Conservation (phyloP, 192 early-diverging fungal genomes). For the Entomortierella lignicola region DNA sequence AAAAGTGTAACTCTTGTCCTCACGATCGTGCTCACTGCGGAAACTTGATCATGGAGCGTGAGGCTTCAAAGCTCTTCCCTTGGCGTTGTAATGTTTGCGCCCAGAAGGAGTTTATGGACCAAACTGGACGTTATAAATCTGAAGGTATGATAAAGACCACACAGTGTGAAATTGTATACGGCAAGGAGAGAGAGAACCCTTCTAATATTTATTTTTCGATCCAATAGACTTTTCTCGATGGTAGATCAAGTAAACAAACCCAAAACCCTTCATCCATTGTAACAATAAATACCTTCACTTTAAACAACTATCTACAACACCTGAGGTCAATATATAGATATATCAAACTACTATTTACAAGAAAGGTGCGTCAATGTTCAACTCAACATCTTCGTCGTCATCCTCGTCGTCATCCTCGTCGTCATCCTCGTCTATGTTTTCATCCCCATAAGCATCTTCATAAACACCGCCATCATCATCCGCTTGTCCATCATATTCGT, state of each 20-base stretch:
- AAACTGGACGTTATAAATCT: slow-evolving; percentile 48
- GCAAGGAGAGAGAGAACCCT: no score
- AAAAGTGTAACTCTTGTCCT: slow-evolving; percentile 55
- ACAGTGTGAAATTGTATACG: no score
- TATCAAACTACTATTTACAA: slow-evolving; percentile 5
- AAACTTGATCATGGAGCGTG: slow-evolving; percentile 45
- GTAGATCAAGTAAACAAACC: slow-evolving; percentile 25
- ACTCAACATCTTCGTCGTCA: slow-evolving; percentile 31
- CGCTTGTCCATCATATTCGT: slow-evolving; percentile 3
- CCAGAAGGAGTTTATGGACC: slow-evolving; percentile 50
- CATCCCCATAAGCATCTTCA: slow-evolving; percentile 10
- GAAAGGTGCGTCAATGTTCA: slow-evolving; percentile 39
- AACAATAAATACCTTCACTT: slow-evolving; percentile 8
- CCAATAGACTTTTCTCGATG: slow-evolving; percentile 50
- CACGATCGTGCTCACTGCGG: slow-evolving; percentile 54
- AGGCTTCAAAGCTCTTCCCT: slow-evolving; percentile 50
- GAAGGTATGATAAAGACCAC: slow-evolving; percentile 40
- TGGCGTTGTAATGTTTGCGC: slow-evolving; percentile 52
- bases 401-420: slow-evolving; percentile 16
- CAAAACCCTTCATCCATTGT: neutral
- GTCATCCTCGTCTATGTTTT: slow-evolving; percentile 12
- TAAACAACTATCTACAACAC: neutral
- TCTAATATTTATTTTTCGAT: no score
- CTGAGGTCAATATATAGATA: neutral
- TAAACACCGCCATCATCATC: slow-evolving; percentile 17